Evolutionary conservation across 2,329 filamentous ascomycete genomes (phyloP).

Genomic region (Fusarium gaditjirri): DNA sequence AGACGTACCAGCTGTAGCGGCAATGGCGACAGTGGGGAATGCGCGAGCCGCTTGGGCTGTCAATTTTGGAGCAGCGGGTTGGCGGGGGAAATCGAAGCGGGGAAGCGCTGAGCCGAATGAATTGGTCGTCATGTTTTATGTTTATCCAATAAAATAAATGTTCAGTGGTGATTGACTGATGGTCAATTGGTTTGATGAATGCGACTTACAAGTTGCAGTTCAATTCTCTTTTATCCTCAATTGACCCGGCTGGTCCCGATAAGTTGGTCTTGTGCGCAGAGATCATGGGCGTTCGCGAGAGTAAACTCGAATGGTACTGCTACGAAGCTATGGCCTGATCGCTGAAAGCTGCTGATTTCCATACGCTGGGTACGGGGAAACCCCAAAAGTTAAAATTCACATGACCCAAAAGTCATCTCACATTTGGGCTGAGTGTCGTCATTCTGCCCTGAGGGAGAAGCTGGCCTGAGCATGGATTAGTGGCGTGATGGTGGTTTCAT

Average conservation of each 20-base stretch:
- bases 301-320: neutral
- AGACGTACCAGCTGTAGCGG: neutral
- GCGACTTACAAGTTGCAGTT: neutral
- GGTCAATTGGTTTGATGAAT: neutral
- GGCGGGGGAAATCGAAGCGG: neutral
- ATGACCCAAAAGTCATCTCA: neutral
- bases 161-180: neutral
- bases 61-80: neutral
- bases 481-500: neutral
- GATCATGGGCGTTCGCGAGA: neutral
- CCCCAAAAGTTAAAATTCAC: neutral
- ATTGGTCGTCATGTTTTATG: neutral
- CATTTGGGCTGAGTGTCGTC: neutral
- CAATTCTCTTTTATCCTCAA: neutral
- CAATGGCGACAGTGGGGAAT: neutral
- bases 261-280: neutral
- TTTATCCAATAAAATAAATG: neutral
- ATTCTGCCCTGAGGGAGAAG: neutral
- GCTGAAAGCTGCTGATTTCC: neutral
- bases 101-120: neutral
- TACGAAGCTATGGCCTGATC: neutral
- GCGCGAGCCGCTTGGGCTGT: neutral
- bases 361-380: neutral
- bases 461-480: accelerated
- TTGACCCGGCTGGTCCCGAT: neutral